phyloP scores from a whole-genome alignment of 768 basidiomycete species.

The Naganishia vishniacii region DNA sequence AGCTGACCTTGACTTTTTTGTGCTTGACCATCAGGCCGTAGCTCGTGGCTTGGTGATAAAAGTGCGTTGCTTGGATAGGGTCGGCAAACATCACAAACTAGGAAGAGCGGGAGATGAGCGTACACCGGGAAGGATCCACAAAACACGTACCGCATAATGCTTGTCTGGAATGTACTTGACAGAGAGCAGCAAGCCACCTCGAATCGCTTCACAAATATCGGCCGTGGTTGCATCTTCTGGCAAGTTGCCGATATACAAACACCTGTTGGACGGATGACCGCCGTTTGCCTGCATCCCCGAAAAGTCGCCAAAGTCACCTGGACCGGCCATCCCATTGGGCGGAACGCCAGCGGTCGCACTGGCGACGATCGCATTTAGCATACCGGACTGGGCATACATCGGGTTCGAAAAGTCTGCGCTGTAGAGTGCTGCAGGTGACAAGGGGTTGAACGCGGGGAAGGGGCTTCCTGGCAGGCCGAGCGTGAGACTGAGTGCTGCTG shows the following conservation, averaged over 20 bases:
- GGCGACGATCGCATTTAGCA: constrained; percentile 33
- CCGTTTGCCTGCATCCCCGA: constrained; percentile 7
- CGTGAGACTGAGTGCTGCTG: constrained; percentile 46
- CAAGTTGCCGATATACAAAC: constrained; percentile 92
- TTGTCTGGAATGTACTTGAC: constrained; percentile 94
- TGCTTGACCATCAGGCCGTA: constrained; percentile 88
- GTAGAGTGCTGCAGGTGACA: constrained; percentile 32
- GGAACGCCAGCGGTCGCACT: constrained; percentile 35
- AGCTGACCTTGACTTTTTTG: constrained; percentile 90
- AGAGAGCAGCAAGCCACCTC: constrained; percentile 94
- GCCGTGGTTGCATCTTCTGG: constrained; percentile 92
- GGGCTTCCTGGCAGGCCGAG: constrained; percentile 43
- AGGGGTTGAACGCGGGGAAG: constrained; percentile 44
- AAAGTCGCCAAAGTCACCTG: constrained; percentile 39
- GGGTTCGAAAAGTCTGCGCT: constrained; percentile 37
- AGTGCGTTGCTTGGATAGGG: constrained; percentile 82
- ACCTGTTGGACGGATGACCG: constrained; percentile 69
- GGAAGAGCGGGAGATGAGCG: not conserved
- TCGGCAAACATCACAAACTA: constrained; percentile 96
- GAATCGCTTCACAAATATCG: constrained; percentile 90
- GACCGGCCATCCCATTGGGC: constrained; percentile 2
- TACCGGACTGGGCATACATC: constrained; percentile 46
- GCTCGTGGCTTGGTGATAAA: constrained; percentile 85
- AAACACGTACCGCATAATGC: constrained; percentile 75
- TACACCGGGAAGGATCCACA: constrained; percentile 4